These are phyloP conservation scores for Eucalyptus caleyi DNA, from an alignment of 345 rosid genomes.

Conservation along the genomic window DNA sequence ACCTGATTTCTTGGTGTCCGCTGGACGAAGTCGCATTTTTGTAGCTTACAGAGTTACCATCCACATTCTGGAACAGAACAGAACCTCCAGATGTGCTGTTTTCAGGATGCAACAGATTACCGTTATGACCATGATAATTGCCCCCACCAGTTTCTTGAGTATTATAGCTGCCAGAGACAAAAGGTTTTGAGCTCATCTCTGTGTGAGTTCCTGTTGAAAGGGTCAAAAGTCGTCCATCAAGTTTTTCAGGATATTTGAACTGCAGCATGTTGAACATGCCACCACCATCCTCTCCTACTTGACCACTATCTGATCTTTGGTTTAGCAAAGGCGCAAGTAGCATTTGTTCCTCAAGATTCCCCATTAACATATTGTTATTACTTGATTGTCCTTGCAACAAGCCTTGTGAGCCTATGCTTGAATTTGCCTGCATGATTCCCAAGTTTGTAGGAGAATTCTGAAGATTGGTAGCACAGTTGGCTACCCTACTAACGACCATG, in stretches of 20 bases:
- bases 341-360: background rate
- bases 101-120: background rate
- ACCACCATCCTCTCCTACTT: background rate
- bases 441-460: background rate
- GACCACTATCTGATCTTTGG: background rate
- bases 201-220: background rate
- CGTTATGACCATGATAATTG: background rate
- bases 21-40: background rate
- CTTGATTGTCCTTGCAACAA: background rate
- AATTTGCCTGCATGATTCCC: background rate
- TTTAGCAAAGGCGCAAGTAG: background rate
- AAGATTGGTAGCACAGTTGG: background rate
- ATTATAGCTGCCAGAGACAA: background rate
- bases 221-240: conserved; percentile 9
- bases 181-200: background rate
- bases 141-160: background rate
- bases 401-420: background rate
- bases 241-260: background rate
- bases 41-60: background rate
- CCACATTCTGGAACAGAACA: background rate
- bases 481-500: background rate
- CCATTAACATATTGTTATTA: background rate
- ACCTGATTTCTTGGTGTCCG: background rate
- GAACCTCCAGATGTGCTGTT: background rate
- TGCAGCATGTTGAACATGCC: background rate